Evolutionary conservation across 2,329 filamentous ascomycete species (phyloP), one percentile per base, ranked within the genome.

Genomic region (Colletotrichum sp.): DNA sequence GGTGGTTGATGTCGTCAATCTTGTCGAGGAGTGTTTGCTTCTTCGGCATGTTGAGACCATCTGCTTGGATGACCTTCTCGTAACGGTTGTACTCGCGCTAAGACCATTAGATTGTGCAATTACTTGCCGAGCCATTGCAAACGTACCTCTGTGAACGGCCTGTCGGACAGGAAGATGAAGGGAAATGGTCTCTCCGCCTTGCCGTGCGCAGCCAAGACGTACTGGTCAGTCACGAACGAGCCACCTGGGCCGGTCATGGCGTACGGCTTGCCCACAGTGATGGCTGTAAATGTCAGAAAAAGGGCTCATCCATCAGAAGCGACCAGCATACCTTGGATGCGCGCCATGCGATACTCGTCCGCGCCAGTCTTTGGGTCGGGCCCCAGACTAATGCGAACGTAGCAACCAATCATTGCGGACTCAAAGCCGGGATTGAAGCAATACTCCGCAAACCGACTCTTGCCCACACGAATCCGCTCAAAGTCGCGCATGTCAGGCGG

Each of bases 391-490:
- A 99, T 92, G 68, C 97, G 95, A 49, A 94, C 93, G 83, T 94
- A 99, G 84, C 96, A 98, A 68, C 95, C 95, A 18, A 89, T 92
- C 80, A 98, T 94, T 34, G 94, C 90, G 10, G 94, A 88, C 72
- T 98, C 95, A 79, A 99, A 98, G 6, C 93, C 93, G 13, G 97
- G 97, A 80, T 96, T 96, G 87, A 98, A 98, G 89, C 96, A 98
- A 71, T 98, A 94, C 81, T 96, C 93, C 8, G 94, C 94, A 83
- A 99, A 98, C 81, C 96, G 95, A 79, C 92, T 94, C 77, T 97
- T 92, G 66, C 96, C 95, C 75, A 99, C 91, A 73, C 95, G 92
- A 69, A 96, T 92, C 67, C 95, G 92, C 82, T 99, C 94, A 78
- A 96, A 92, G 83, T 99, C 95, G n/a, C 90, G 90, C 24, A 98